These are phyloP conservation scores for Lichtheimia ornata DNA, from an alignment of 371 early-diverging fungal species.

Conservation along the genomic window DNA sequence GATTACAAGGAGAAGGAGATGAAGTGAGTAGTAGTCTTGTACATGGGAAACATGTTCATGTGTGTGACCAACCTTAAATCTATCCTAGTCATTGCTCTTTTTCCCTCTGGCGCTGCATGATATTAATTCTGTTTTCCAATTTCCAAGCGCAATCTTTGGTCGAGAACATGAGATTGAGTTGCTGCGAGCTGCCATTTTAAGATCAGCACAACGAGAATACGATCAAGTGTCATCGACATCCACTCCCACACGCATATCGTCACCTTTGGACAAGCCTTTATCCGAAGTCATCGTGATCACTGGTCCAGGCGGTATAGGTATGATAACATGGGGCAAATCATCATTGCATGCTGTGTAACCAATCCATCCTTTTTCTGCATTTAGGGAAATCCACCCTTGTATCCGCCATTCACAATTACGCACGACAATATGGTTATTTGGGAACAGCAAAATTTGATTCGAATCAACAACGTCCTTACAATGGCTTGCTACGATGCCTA, in stretches of 20 bases:
- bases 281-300: slow-evolving; percentile 38
- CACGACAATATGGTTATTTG: slow-evolving; percentile 43
- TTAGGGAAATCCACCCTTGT: slow-evolving; percentile 39
- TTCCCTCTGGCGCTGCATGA: slow-evolving; percentile 44
- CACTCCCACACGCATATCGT: slow-evolving; percentile 5
- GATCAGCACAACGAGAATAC: slow-evolving; percentile 10
- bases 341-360: too few relatives aligned
- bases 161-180: slow-evolving; percentile 40
- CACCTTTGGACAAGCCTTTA: slow-evolving; percentile 13
- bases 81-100: slow-evolving; percentile 25
- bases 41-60: background rate
- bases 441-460: slow-evolving; percentile 48
- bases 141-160: slow-evolving; percentile 38
- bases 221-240: background rate
- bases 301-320: slow-evolving; percentile 46
- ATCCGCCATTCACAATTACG: slow-evolving; percentile 30
- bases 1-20: slow-evolving; percentile 16
- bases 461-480: slow-evolving; percentile 44
- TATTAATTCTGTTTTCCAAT: slow-evolving; percentile 43
- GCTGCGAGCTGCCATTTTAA: slow-evolving; percentile 27
- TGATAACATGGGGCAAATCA: background rate
- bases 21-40: slow-evolving; percentile 2
- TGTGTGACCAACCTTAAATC: background rate
- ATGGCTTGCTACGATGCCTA: slow-evolving; percentile 40
- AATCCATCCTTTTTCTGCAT: background rate